Conservation (phyloP, 495 filamentous ascomycete genomes). For the Opeltia flavorubescens region DNA sequence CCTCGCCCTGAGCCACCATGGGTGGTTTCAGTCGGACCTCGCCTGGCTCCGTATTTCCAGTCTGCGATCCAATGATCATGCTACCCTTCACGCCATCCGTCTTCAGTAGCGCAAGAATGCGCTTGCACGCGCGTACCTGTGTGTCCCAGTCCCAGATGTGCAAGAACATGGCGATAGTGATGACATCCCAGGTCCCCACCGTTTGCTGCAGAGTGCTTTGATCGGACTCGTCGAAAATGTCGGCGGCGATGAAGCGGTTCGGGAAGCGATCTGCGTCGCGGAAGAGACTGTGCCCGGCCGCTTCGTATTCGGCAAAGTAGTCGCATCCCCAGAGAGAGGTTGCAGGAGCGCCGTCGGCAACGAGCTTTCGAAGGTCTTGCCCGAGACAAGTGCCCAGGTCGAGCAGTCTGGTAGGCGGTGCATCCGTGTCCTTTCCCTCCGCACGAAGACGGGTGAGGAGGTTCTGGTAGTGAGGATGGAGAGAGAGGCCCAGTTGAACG, state of each 20-base stretch:
- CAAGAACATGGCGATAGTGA: slow-evolving; percentile 3
- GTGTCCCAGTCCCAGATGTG: slow-evolving; percentile 3
- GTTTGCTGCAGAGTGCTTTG: slow-evolving; percentile 1
- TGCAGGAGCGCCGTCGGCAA: neutral
- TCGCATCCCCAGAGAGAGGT: slow-evolving; percentile 1
- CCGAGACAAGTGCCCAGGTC: slow-evolving; percentile 11
- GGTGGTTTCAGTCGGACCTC: slow-evolving; percentile 1
- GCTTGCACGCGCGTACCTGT: slow-evolving; percentile 3
- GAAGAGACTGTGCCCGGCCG: slow-evolving; percentile 2
- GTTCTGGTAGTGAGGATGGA: slow-evolving; percentile 2
- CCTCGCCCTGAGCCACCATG: neutral
- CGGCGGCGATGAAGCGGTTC: slow-evolving; percentile 4
- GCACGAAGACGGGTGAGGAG: slow-evolving; percentile 4
- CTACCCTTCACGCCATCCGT: neutral
- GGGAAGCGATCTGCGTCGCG: slow-evolving; percentile 3
- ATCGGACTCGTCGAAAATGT: slow-evolving; percentile 1
- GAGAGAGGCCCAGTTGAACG: slow-evolving; percentile 12
- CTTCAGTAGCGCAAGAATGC: slow-evolving; percentile 2
- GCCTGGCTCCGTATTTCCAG: slow-evolving; percentile 1
- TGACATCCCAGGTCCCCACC: slow-evolving; percentile 4
- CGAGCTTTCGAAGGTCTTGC: slow-evolving; percentile 10
- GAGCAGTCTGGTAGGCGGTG: neutral
- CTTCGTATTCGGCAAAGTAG: slow-evolving; percentile 1
- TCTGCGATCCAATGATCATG: slow-evolving; percentile 3
- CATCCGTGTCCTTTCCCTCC: no score